These are phyloP conservation scores for Coniella lustricola DNA, from an alignment of 2,329 filamentous ascomycete genomes.

Conservation along the genomic window DNA sequence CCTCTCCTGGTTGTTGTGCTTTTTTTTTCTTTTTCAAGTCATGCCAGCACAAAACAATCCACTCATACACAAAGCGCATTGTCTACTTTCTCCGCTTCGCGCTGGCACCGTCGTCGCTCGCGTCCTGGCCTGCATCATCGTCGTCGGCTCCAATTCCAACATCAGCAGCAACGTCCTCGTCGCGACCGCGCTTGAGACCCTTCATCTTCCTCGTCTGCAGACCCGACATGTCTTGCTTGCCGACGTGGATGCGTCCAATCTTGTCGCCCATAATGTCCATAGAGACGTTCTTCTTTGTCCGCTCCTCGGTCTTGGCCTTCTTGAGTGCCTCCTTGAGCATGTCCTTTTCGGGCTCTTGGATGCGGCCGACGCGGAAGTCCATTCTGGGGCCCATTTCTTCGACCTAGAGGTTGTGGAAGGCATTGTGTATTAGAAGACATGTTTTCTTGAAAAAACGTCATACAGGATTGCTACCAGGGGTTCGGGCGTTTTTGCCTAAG, in stretches of 20 bases:
- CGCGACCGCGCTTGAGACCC: constrained; percentile 79
- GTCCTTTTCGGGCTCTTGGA: constrained; percentile 68
- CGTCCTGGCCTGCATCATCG: constrained; percentile 38
- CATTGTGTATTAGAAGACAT: too few relatives aligned
- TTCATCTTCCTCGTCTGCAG: constrained; percentile 99
- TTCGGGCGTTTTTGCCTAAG: too few relatives aligned
- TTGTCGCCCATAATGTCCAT: constrained; percentile 94
- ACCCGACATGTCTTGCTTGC: constrained; percentile 78
- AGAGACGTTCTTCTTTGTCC: constrained; percentile 92
- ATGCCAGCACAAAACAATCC: too few relatives aligned
- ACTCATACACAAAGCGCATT: background rate
- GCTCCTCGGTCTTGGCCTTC: constrained; percentile 71
- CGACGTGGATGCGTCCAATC: constrained; percentile 85
- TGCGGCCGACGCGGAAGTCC: constrained; percentile 80
- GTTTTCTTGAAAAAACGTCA: too few relatives aligned
- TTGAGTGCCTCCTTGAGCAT: constrained; percentile 87
- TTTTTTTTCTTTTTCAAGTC: too few relatives aligned
- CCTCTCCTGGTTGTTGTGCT: too few relatives aligned
- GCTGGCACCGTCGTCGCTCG: constrained; percentile 39
- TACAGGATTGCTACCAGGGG: too few relatives aligned
- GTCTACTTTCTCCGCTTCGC: constrained; percentile 30
- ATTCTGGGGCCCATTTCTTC: constrained; percentile 94
- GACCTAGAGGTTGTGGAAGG: constrained; percentile 32
- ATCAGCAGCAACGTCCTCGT: constrained; percentile 46
- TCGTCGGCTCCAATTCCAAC: too few relatives aligned